Percentiles rank a stretch among this genome's conserved stretches.
These are phyloP conservation scores for Fusarium austroafricanum DNA, from an alignment of 2,329 filamentous ascomycete genomes.

Conservation along the genomic window DNA sequence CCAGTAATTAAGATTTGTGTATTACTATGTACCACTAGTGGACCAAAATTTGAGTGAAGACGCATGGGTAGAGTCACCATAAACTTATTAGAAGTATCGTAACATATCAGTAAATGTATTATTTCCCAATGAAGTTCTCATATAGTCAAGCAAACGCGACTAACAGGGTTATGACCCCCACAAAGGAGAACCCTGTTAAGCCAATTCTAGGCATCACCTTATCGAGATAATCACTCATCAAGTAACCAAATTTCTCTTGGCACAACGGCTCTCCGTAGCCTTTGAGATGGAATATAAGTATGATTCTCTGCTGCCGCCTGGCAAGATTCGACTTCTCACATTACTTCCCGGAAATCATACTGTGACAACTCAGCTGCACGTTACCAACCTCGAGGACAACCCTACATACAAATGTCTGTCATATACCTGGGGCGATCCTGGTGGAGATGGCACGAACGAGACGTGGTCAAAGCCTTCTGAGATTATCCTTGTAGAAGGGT, in stretches of 20 bases:
- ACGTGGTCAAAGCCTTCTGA: background rate
- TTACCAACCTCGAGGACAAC: background rate
- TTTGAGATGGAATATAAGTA: background rate
- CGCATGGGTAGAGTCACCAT: background rate
- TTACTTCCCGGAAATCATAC: background rate
- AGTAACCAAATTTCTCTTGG: background rate
- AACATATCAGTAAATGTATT: too few relatives aligned
- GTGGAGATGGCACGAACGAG: background rate
- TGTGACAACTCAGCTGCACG: background rate
- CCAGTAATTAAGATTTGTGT: background rate
- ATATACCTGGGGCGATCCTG: background rate
- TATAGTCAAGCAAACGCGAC: too few relatives aligned
- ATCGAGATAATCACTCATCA: background rate
- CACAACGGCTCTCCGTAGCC: too few relatives aligned
- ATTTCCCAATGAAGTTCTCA: too few relatives aligned
- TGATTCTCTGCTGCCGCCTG: background rate
- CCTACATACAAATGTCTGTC: slow-evolving; percentile 4
- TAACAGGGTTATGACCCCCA: background rate
- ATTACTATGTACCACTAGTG: background rate
- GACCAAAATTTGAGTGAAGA: background rate
- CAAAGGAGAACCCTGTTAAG: background rate
- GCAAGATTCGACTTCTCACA: background rate
- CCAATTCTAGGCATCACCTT: background rate
- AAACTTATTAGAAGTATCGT: background rate
- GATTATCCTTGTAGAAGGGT: background rate